A percentile compares a stretch with the other conserved stretches of the same genome.
phyloP scores from a whole-genome alignment of 768 basidiomycete genomes.

The Chiua virens region DNA sequence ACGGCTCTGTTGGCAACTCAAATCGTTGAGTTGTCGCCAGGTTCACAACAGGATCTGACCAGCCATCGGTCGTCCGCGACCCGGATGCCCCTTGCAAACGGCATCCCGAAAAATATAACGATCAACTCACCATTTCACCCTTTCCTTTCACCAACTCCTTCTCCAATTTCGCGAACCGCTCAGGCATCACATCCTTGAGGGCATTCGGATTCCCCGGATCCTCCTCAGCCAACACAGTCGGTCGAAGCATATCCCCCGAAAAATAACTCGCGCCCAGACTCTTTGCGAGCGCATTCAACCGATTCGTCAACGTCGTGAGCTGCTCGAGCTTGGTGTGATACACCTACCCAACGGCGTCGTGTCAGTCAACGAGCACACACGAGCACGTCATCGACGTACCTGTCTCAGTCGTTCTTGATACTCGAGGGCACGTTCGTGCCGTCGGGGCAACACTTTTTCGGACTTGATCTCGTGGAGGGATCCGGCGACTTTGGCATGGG shows the following conservation, averaged over 20 bases:
- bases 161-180: slow-evolving; percentile 78
- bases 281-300: slow-evolving; percentile 56
- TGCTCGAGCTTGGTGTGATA: slow-evolving; percentile 82
- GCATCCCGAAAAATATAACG: not conserved
- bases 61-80: not conserved
- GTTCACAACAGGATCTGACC: too few relatives aligned
- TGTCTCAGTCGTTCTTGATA: slow-evolving; percentile 80
- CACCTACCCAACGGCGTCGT: slow-evolving; percentile 37
- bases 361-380: not conserved
- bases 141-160: slow-evolving; percentile 84
- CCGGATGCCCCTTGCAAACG: not conserved
- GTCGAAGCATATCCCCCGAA: slow-evolving; percentile 52
- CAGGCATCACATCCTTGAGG: slow-evolving; percentile 73
- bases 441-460: slow-evolving; percentile 68
- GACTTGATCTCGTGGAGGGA: slow-evolving; percentile 66
- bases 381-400: slow-evolving; percentile 42
- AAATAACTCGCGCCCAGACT: slow-evolving; percentile 65
- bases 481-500: slow-evolving; percentile 66
- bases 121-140: slow-evolving; percentile 73
- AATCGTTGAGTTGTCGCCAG: too few relatives aligned
- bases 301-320: slow-evolving; percentile 65
- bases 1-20: too few relatives aligned
- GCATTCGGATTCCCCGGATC: slow-evolving; percentile 35
- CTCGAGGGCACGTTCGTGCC: slow-evolving; percentile 66
- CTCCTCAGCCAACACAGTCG: slow-evolving; percentile 44